Evolutionary conservation across 2,329 filamentous ascomycete genomes (phyloP), one percentile per base, ranked within the genome.

Genomic region (Fusarium nodosum): DNA sequence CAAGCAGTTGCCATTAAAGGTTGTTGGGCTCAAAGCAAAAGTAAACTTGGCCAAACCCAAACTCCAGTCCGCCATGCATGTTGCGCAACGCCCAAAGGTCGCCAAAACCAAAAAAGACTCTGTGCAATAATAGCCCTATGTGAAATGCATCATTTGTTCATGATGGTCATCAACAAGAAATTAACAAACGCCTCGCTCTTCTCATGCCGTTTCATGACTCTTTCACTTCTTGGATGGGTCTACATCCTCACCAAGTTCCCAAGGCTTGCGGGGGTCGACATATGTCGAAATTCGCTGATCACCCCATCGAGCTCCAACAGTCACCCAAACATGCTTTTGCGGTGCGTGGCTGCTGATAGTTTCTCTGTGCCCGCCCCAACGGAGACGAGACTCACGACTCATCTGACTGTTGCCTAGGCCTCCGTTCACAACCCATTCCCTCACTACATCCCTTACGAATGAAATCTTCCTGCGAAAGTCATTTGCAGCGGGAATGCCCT

Each of bases 391-490:
- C 42, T 86, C 83, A 56, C 82, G 82, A 64, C 81, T 82, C 84
- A 90, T 89, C 66, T 86, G 82, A 69, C 87, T 88, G 76, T 88
- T 89, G 54, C 92, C 92, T 33, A 94, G 79, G 3, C 92, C 92
- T 5, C 88, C 89, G 72, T 91, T 90, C 57, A 77, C 74, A 15
- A 89, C 86, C 92, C 92, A 95, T 77, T 93, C 90, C 68, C 85
- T 86, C 13, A 93, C 85, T 18, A 93, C 85, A 53, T 85, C 80
- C 69, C 86, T 85, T 73, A 94, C 88, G 76, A 94, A 94, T 62
- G 89, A 86, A 60, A 95, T 86, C 82, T 95, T 95, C 72, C 84
- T 85, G 34, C 90, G 87, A 76, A 95, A 88, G 69, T 90, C 87
- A 77, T 95, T 95, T 41, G 90, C 90, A 22, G 87, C 85, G 0